Evolutionary conservation across 1,284 basidiomycete genomes (phyloP).

Genomic region (Neolentinus lepideus): DNA sequence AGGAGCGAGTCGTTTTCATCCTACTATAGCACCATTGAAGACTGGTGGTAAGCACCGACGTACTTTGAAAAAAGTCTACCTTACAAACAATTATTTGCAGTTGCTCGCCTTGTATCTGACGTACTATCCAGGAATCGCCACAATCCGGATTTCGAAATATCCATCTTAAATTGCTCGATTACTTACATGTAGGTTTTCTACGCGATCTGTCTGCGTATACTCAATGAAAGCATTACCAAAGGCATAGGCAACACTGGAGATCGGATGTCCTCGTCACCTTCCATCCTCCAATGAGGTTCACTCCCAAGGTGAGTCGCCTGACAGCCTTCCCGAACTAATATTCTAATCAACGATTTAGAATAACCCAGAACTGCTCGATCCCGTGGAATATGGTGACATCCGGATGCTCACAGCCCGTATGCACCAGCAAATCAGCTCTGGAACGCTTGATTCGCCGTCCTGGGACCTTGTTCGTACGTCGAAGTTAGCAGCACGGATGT

Average conservation of each 20-base stretch:
- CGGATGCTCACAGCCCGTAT: conserved; percentile 56
- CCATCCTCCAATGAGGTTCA: conserved; percentile 64
- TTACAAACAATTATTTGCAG: conserved; percentile 26
- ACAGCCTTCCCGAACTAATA: not conserved
- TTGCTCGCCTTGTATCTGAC: conserved; percentile 75
- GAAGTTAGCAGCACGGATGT: conserved; percentile 71
- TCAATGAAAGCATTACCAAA: conserved; percentile 11
- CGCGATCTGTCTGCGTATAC: conserved; percentile 29
- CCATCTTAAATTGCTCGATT: conserved; percentile 71
- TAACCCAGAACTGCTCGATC: conserved; percentile 64
- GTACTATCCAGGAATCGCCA: conserved; percentile 64
- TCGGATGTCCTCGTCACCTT: conserved; percentile 83
- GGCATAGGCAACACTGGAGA: conserved; percentile 70
- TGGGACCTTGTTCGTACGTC: conserved; percentile 73
- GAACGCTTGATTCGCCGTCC: conserved; percentile 75
- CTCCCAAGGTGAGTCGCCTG: conserved; percentile 41
- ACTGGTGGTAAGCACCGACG: conserved; percentile 63
- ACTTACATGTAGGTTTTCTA: conserved; percentile 61
- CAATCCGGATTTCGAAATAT: conserved; percentile 63
- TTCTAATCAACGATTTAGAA: conserved; percentile 29
- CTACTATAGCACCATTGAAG: conserved; percentile 75
- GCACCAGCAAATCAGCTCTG: conserved; percentile 62
- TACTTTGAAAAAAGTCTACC: too few species aligned
- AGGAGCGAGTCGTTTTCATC: conserved; percentile 78
- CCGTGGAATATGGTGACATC: conserved; percentile 54